These are phyloP conservation scores for Tetraselmis chui DNA, from an alignment of 139 green algal species.

Conservation along the genomic window DNA sequence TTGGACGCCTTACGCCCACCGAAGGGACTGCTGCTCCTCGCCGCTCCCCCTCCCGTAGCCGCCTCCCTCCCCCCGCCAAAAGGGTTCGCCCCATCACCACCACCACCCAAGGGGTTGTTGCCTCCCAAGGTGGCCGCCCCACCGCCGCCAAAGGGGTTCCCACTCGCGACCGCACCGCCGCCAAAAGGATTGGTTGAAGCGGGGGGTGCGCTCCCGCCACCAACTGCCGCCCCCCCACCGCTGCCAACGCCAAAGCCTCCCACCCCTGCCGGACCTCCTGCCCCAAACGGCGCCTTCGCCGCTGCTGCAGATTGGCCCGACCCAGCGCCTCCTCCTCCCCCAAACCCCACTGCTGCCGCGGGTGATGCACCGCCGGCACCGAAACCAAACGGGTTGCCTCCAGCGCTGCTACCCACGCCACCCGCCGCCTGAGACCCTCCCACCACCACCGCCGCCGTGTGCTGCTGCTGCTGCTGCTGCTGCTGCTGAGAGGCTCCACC, in stretches of 20 bases:
- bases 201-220: not conserved
- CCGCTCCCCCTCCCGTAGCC: not conserved
- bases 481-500: not conserved
- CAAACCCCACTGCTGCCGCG: no score
- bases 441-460: not conserved
- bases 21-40: not conserved
- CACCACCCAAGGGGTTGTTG: not conserved
- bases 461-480: not conserved
- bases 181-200: not conserved
- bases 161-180: no score
- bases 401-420: not conserved
- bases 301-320: not conserved
- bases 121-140: not conserved
- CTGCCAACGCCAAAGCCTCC: not conserved
- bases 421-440: not conserved
- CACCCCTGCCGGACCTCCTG: no score
- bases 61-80: not conserved
- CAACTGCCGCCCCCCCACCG: not conserved
- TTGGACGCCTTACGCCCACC: not conserved
- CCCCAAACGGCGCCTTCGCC: not conserved
- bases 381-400: not conserved
- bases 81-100: not conserved
- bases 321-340: no score
- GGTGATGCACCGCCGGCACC: not conserved
- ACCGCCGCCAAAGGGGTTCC: not conserved